Percentiles rank a stretch among this genome's conserved stretches.
Conservation (phyloP, 1,284 basidiomycete species). For the Hypsizygus ulmarius region DNA sequence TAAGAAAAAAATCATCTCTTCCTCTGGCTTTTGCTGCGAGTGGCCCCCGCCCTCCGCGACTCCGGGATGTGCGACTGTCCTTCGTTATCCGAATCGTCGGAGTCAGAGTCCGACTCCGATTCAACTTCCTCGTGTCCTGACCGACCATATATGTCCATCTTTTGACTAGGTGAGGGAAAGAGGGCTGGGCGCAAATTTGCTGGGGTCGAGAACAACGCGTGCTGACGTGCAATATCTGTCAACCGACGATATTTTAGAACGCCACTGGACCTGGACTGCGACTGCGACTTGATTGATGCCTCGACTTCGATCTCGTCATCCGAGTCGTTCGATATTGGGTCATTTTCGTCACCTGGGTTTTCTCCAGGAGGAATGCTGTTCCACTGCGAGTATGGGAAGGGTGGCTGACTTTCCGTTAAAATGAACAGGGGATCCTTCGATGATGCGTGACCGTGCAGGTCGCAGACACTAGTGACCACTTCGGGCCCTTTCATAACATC, state of each 20-base stretch:
- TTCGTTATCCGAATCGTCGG: constrained; percentile 41
- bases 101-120: constrained; percentile 37
- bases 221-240: constrained; percentile 50
- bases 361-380: constrained; percentile 17
- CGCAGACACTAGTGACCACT: constrained; percentile 9
- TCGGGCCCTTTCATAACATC: constrained; percentile 7
- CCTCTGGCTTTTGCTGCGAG: constrained; percentile 12
- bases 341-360: constrained; percentile 2
- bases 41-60: constrained; percentile 50
- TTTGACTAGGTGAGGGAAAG: constrained; percentile 23
- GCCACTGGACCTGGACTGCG: constrained; percentile 20
- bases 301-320: constrained; percentile 35
- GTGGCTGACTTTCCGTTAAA: constrained; percentile 40
- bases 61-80: constrained; percentile 56
- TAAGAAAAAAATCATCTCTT: background rate
- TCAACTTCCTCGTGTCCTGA: constrained; percentile 34
- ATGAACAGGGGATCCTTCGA: constrained; percentile 38
- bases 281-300: constrained; percentile 19
- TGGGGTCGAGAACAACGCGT: constrained; percentile 35
- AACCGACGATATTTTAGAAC: constrained; percentile 42
- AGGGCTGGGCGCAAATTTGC: constrained; percentile 24
- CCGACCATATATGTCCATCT: constrained; percentile 34
- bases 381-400: constrained; percentile 48
- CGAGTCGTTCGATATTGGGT: constrained; percentile 29
- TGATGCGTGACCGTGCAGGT: background rate